These are phyloP conservation scores for Rhizophagus clarus DNA, from an alignment of 192 early-diverging fungal species.

Conservation along the genomic window DNA sequence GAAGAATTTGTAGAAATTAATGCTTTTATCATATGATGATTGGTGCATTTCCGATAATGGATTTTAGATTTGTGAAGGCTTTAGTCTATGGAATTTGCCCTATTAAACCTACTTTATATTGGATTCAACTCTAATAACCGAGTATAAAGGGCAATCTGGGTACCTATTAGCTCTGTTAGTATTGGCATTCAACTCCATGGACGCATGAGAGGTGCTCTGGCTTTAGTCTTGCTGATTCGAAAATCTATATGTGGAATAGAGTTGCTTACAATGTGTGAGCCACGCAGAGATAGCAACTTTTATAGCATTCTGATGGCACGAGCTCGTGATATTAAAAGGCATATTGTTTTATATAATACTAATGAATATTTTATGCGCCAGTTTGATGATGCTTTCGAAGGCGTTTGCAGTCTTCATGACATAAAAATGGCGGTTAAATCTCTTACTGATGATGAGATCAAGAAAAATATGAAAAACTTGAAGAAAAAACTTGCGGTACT, in stretches of 20 bases:
- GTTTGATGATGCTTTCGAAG: constrained; percentile 22
- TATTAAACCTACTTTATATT: constrained; percentile 13
- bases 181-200: neutral
- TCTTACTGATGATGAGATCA: neutral
- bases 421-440: neutral
- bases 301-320: constrained; percentile 25
- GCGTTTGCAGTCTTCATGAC: neutral
- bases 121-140: constrained; percentile 18
- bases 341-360: neutral
- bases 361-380: constrained; percentile 21
- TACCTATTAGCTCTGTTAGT: constrained; percentile 8
- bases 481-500: neutral
- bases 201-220: constrained; percentile 18
- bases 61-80: constrained; percentile 12
- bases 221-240: constrained; percentile 10
- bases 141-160: too few species aligned
- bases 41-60: constrained; percentile 1
- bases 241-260: constrained; percentile 18
- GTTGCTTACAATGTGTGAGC: constrained; percentile 25
- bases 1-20: neutral
- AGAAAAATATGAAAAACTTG: neutral
- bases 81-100: constrained; percentile 1
- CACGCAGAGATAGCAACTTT: constrained; percentile 23
- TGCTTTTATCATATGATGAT: constrained; percentile 2
- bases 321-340: neutral